phyloP scores from a whole-genome alignment of 768 basidiomycete genomes.

The Mycena chlorophos region DNA sequence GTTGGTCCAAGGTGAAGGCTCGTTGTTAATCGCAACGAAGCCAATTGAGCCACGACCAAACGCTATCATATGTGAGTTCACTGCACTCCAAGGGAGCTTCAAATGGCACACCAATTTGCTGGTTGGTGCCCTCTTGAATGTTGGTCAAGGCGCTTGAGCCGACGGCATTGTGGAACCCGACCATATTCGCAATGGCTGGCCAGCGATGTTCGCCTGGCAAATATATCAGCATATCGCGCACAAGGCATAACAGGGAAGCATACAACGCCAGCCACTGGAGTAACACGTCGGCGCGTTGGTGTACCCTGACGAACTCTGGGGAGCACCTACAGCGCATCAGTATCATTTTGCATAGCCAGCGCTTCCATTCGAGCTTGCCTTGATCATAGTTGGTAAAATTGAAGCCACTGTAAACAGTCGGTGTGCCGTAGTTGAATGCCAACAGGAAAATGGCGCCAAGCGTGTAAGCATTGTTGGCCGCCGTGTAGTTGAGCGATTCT shows the following conservation, averaged over 20 bases:
- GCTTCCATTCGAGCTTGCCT: too few relatives aligned
- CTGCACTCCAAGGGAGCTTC: constrained; percentile 23
- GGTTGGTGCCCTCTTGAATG: constrained; percentile 15
- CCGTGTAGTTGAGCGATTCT: constrained; percentile 17
- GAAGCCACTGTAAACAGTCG: constrained; percentile 24
- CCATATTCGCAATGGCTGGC: constrained; percentile 19
- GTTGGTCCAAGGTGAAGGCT: constrained; percentile 35
- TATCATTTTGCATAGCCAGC: constrained; percentile 3
- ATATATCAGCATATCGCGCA: too few relatives aligned
- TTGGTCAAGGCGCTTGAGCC: constrained; percentile 15
- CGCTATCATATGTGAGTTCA: not conserved
- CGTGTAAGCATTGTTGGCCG: constrained; percentile 22
- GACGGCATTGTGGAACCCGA: constrained; percentile 23
- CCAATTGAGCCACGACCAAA: constrained; percentile 34
- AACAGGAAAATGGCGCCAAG: constrained; percentile 24
- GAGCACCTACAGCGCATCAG: constrained; percentile 14
- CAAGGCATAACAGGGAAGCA: too few relatives aligned
- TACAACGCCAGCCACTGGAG: constrained; percentile 25
- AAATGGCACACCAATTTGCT: constrained; percentile 40
- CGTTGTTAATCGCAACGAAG: constrained; percentile 48
- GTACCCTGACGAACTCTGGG: constrained; percentile 19
- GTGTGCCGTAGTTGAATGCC: constrained; percentile 24
- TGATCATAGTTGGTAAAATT: constrained; percentile 4
- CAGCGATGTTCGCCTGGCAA: constrained; percentile 17
- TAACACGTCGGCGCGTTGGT: constrained; percentile 24